Percentiles rank a stretch among this genome's conserved stretches.
Conservation (phyloP, 306 rosid species). For the Carpinus fangiana region DNA sequence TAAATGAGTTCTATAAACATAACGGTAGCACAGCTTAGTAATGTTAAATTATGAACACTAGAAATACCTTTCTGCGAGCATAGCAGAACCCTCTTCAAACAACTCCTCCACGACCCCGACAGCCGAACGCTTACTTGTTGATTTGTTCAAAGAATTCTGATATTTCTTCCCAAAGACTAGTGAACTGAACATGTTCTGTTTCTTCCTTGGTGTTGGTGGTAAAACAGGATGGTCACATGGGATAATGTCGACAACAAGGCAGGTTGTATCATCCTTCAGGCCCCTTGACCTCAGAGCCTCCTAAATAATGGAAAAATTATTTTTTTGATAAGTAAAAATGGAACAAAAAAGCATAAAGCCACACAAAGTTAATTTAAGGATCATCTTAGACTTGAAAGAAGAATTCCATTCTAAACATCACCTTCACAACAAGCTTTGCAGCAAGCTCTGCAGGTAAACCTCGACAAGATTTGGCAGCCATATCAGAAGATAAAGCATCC, state of each 20-base stretch:
- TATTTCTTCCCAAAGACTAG: constrained; percentile 83
- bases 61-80: constrained; percentile 87
- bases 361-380: constrained; percentile 20
- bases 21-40: neutral
- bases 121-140: constrained; percentile 78
- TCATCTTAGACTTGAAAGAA: constrained; percentile 11
- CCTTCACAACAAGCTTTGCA: constrained; percentile 98
- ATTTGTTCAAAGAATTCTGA: constrained; percentile 59
- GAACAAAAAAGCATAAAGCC: constrained; percentile 16
- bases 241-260: constrained; percentile 94
- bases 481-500: constrained; percentile 89
- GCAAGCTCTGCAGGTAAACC: constrained; percentile 99
- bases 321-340: neutral
- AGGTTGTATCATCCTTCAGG: constrained; percentile 96
- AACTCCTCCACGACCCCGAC: constrained; percentile 96
- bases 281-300: constrained; percentile 98
- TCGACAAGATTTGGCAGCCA: constrained; percentile 86
- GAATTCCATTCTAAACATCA: constrained; percentile 30
- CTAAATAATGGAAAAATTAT: constrained; percentile 38
- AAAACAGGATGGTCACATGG: constrained; percentile 76
- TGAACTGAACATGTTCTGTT: constrained; percentile 59
- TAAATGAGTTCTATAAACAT: neutral
- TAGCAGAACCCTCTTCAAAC: constrained; percentile 99
- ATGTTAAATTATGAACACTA: neutral
- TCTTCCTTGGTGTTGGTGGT: constrained; percentile 75